Conservation (phyloP, 148 eudicot species). For the Arbutus unedo region DNA sequence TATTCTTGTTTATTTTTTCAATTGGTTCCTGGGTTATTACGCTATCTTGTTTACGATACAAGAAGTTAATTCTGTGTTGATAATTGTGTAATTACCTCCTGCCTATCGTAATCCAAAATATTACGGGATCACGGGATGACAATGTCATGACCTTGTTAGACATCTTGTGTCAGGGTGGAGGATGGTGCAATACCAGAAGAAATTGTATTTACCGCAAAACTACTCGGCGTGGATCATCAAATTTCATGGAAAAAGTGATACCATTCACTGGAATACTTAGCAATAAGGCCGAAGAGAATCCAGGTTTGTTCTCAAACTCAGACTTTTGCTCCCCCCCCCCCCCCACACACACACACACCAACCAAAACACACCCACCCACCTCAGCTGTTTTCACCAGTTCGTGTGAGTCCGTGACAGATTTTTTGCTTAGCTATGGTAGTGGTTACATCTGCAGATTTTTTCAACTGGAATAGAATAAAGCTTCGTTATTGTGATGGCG, state of each 20-base stretch:
- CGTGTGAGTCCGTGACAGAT: background rate
- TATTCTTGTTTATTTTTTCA: background rate
- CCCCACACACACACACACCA: too few relatives aligned
- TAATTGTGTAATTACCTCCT: background rate
- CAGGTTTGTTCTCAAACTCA: slow-evolving; percentile 43
- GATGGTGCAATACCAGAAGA: slow-evolving; percentile 83
- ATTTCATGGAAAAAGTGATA: slow-evolving; percentile 65
- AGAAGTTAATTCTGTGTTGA: background rate
- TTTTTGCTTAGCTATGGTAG: slow-evolving; percentile 4
- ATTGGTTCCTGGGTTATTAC: background rate
- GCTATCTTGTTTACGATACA: background rate
- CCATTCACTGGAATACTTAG: slow-evolving; percentile 87
- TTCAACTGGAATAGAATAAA: slow-evolving; percentile 97
- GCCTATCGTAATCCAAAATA: background rate
- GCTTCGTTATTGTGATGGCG: slow-evolving; percentile 94
- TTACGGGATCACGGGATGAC: background rate
- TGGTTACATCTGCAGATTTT: slow-evolving; percentile 54
- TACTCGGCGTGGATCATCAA: slow-evolving; percentile 89
- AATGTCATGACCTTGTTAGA: background rate
- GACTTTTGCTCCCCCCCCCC: too few relatives aligned
- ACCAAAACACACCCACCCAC: too few relatives aligned
- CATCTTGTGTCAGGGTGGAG: slow-evolving; percentile 78
- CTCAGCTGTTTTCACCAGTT: background rate
- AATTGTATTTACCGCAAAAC: slow-evolving; percentile 82
- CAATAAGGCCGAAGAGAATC: slow-evolving; percentile 85